phyloP scores from a whole-genome alignment of 2,329 filamentous ascomycete species.

The Sclerotiophoma versabilis region DNA sequence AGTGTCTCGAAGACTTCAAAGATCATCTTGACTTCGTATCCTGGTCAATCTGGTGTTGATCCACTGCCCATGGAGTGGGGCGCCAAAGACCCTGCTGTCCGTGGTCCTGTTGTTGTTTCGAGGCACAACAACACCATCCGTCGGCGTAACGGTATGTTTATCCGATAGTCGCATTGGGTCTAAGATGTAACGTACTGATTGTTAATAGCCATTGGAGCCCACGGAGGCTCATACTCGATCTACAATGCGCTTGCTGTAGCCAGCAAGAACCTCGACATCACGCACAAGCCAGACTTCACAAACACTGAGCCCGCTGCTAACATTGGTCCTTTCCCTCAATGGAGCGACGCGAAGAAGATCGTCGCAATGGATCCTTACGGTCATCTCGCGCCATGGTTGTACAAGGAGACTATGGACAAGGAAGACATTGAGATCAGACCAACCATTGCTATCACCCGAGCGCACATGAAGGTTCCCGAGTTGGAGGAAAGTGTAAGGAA shows the following conservation, averaged over 20 bases:
- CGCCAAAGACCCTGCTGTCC: conserved; percentile 72
- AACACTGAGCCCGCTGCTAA: conserved; percentile 92
- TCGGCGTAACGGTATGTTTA: conserved; percentile 73
- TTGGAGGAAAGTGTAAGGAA: conserved; percentile 84
- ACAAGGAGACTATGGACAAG: conserved; percentile 77
- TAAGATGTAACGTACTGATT: conserved; percentile 19
- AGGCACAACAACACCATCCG: conserved; percentile 77
- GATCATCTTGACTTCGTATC: conserved; percentile 82
- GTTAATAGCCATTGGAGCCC: conserved; percentile 67
- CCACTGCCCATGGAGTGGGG: conserved; percentile 92
- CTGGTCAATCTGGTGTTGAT: conserved; percentile 91
- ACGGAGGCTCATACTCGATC: conserved; percentile 92
- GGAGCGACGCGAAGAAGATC: conserved; percentile 90
- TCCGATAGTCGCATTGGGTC: not conserved
- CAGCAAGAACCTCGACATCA: conserved; percentile 82
- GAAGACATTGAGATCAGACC: conserved; percentile 86
- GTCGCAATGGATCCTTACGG: conserved; percentile 97
- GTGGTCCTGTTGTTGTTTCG: conserved; percentile 90
- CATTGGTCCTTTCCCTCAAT: conserved; percentile 88
- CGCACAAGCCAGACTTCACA: conserved; percentile 80
- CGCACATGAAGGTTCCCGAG: conserved; percentile 96
- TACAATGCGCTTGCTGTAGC: conserved; percentile 94
- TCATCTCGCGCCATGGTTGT: conserved; percentile 84
- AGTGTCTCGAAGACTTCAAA: conserved; percentile 62
- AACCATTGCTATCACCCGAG: conserved; percentile 89